Evolutionary conservation across 139 green algal species (phyloP).

Genomic region (Picochlorum costavermella): DNA sequence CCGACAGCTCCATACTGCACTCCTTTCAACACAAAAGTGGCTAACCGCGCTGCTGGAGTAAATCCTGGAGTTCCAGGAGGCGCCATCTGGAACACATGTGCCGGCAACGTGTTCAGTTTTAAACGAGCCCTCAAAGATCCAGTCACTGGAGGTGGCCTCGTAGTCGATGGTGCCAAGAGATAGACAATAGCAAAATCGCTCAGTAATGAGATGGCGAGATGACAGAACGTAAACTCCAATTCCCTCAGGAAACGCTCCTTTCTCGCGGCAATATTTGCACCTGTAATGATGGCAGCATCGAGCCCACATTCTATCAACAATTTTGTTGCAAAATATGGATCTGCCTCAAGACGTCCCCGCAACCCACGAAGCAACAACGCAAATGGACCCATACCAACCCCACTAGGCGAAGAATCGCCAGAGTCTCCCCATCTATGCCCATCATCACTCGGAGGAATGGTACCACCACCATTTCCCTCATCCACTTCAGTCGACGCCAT

Average conservation of each 20-base stretch:
- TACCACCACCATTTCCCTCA: neutral
- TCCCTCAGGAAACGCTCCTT: conserved; percentile 14
- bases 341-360: conserved; percentile 1
- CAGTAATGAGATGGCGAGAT: conserved; percentile 20
- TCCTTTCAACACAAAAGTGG: conserved; percentile 15
- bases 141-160: neutral
- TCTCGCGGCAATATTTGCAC: conserved; percentile 13
- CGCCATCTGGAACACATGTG: conserved; percentile 21
- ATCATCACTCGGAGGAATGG: neutral
- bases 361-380: conserved; percentile 9
- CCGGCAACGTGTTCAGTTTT: conserved; percentile 8
- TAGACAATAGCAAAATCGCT: conserved; percentile 31
- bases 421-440: neutral
- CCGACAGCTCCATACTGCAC: conserved; percentile 22
- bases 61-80: conserved; percentile 6
- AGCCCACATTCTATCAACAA: conserved; percentile 19
- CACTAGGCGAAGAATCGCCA: neutral
- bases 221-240: conserved; percentile 21
- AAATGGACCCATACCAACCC: neutral
- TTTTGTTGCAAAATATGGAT: conserved; percentile 24
- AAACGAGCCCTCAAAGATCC: neutral
- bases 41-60: conserved; percentile 1
- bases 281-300: conserved; percentile 21
- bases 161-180: conserved; percentile 13
- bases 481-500: neutral